Base-by-base conservation (phyloP, 2,329 filamentous ascomycete genomes). In the Amauroascus verrucosus region DNA sequence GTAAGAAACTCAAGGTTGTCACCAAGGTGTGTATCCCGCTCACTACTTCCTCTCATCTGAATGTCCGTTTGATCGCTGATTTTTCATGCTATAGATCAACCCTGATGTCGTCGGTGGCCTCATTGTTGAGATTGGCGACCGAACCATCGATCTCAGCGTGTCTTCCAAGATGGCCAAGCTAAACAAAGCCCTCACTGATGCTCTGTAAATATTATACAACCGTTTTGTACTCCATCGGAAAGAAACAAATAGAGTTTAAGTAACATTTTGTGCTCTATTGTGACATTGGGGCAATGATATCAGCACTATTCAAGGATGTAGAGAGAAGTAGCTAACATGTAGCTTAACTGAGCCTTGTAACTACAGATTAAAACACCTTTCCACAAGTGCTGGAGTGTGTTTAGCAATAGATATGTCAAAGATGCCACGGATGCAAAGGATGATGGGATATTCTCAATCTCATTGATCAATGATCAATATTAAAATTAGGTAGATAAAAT, bases 171-270 rank as follows among this genome's bases (percentile, higher is more conserved):
- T 98, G 74, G 81, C 87, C 72, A 95, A 89, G 83, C 88, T 98
- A 82, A 98, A 98, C 88, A 98, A 97, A 85, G 84, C 95, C 72
- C 86, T 98, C 70, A 90, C 81, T 64, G 93, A 98, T 76, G 81
- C 85, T 74, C 79, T 98, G 86, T 98, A 95, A 87, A 89, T 72
- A 69, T 43, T 47, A 41, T 41, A 41, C n/a, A 48, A 41, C 22
- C n/a, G 28, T 48, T 30, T 53, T 53, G 51, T 53, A 53, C 33
- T 46, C 41, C 50, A 52, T 38, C 50, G 46, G 43, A 52, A 45
- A 32, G 44, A 53, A 52, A 46, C 40, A 46, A 52, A 48, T 53
- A 53, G 51, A 53, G 45, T 40, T 9, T 16, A 38, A 41, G 7
- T 24, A 20, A 30, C 26, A 28, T 50, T 43, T 33, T 50, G 48